Percentiles rank a stretch among this genome's conserved stretches.
These are phyloP conservation scores for Penicillium sclerotigenum DNA, from an alignment of 2,329 filamentous ascomycete genomes.

Conservation along the genomic window DNA sequence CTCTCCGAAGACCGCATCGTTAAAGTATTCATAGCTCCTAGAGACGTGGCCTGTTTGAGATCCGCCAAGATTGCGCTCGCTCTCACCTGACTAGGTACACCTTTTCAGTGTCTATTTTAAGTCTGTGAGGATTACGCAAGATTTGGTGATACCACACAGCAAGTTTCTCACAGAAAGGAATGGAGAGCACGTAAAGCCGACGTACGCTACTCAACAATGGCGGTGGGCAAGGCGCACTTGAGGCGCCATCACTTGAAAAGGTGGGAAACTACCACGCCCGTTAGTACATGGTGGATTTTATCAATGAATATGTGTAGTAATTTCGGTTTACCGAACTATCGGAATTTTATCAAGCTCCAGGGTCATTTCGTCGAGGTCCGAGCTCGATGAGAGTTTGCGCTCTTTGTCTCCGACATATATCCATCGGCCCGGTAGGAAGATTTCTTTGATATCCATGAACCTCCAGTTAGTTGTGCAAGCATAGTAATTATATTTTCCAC, in stretches of 20 bases:
- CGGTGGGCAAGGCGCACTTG: too few relatives aligned
- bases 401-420: not conserved
- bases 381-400: not conserved
- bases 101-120: too few relatives aligned
- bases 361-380: not conserved
- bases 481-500: rapidly evolving
- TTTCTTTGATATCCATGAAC: not conserved
- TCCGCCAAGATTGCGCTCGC: too few relatives aligned
- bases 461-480: not conserved
- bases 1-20: too few relatives aligned
- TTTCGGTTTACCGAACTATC: not conserved
- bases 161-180: not conserved
- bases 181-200: not conserved
- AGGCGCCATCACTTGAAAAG: not conserved
- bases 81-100: too few relatives aligned
- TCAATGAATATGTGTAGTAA: not conserved
- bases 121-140: too few relatives aligned
- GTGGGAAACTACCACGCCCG: too few relatives aligned
- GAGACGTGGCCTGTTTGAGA: too few relatives aligned
- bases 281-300: not conserved
- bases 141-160: too few relatives aligned
- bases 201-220: not conserved
- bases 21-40: too few relatives aligned
- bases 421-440: not conserved
- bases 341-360: not conserved